These are phyloP conservation scores for Vitis rupestris DNA, from an alignment of 164 flowering plant genomes.

Conservation along the genomic window DNA sequence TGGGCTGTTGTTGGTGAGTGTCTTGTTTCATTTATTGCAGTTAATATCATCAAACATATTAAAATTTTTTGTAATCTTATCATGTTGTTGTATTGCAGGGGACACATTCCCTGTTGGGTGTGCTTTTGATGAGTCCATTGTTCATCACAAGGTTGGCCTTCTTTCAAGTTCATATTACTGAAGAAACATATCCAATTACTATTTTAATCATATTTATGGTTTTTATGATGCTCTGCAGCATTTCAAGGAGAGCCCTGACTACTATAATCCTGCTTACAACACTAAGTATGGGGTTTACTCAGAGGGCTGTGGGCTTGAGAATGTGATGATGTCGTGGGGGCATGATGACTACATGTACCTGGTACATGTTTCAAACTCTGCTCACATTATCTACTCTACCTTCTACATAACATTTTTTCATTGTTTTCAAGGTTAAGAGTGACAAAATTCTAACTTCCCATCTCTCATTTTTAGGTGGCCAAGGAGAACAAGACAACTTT, in stretches of 20 bases:
- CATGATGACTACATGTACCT: conserved; percentile 82
- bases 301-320: conserved; percentile 61
- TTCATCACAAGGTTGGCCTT: conserved; percentile 51
- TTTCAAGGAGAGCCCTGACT: conserved; percentile 60
- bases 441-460: not conserved
- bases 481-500: conserved; percentile 57
- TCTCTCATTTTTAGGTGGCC: conserved; percentile 45
- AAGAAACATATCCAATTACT: too few species aligned
- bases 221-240: conserved; percentile 23
- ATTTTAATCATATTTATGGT: not conserved
- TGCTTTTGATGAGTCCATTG: conserved; percentile 58
- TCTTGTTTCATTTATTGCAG: not conserved
- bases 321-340: conserved; percentile 74
- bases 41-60: not conserved
- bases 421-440: not conserved
- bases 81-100: conserved; percentile 17
- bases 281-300: conserved; percentile 60
- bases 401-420: not conserved
- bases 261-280: conserved; percentile 41
- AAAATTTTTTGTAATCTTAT: too few species aligned
- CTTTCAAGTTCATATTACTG: not conserved
- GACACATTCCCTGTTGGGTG: conserved; percentile 65
- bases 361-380: conserved; percentile 31
- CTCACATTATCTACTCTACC: not conserved
- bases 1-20: conserved; percentile 68